phyloP scores from a whole-genome alignment of 768 basidiomycete genomes.

The Kwoniella sp. region DNA sequence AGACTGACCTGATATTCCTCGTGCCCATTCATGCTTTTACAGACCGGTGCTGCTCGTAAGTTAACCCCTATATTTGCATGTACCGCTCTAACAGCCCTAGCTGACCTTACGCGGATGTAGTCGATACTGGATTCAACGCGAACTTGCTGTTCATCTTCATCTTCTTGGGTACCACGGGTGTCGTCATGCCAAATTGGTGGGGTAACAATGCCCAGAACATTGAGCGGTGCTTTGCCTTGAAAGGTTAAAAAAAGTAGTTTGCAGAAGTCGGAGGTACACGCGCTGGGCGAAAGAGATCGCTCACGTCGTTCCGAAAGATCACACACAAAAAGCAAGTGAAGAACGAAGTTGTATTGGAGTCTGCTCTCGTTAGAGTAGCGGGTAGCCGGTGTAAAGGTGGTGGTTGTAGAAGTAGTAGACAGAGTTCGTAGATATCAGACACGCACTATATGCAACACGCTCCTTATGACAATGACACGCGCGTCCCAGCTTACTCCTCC shows the following conservation, averaged over 20 bases:
- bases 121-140: slow-evolving; percentile 18
- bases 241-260: not conserved
- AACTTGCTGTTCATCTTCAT: slow-evolving; percentile 24
- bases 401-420: no score
- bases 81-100: not conserved
- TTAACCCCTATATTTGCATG: not conserved
- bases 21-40: not conserved
- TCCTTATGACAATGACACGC: no score
- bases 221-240: slow-evolving; percentile 17
- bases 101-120: not conserved
- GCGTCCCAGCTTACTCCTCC: no score
- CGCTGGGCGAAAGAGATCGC: not conserved
- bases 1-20: not conserved
- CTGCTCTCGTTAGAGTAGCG: no score
- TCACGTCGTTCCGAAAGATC: no score
- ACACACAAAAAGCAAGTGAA: no score
- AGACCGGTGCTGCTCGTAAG: slow-evolving; percentile 14
- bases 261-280: no score
- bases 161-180: slow-evolving; percentile 22
- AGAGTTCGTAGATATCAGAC: no score
- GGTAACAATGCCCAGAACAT: slow-evolving; percentile 18
- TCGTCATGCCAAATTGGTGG: slow-evolving; percentile 24
- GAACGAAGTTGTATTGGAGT: no score
- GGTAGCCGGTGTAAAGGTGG: no score
- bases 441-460: no score